Conservation (phyloP, 2,329 filamentous ascomycete species). For the Venturia asperata region DNA sequence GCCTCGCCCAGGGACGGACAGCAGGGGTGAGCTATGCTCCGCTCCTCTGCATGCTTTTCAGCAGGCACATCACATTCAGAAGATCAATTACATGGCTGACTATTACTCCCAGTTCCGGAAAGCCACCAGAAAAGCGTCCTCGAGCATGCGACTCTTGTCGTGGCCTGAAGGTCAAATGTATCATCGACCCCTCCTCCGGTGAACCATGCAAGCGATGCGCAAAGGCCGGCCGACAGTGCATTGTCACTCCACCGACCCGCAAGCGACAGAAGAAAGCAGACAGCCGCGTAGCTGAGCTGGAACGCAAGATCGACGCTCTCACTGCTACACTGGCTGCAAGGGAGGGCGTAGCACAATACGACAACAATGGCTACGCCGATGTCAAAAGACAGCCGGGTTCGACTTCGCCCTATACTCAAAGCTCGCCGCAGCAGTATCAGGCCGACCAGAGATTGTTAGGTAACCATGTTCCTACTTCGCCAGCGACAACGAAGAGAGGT, state of each 20-base stretch:
- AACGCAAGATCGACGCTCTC: constrained; percentile 85
- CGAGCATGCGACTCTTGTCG: constrained; percentile 71
- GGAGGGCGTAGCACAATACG: constrained; percentile 12
- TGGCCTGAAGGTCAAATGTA: constrained; percentile 49
- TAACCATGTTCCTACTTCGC: neutral
- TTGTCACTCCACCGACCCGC: constrained; percentile 65
- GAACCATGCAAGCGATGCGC: constrained; percentile 67
- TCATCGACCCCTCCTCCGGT: constrained; percentile 32
- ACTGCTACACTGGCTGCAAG: constrained; percentile 59
- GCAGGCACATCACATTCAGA: neutral
- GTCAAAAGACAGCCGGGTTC: constrained; percentile 10
- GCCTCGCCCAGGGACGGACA: constrained; percentile 2
- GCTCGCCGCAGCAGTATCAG: constrained; percentile 13
- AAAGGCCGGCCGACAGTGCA: constrained; percentile 70
- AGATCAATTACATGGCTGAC: neutral
- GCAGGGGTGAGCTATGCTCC: constrained; percentile 9
- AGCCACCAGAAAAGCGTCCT: constrained; percentile 46
- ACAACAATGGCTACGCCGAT: neutral
- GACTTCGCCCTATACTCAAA: constrained; percentile 13
- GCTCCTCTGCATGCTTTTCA: neutral
- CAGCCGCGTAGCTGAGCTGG: constrained; percentile 78
- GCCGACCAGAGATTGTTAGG: constrained; percentile 16
- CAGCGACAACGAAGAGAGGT: neutral
- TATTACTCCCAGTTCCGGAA: neutral
- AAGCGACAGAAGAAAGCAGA: constrained; percentile 92